Evolutionary conservation across 768 basidiomycete species (phyloP), one percentile per base, ranked within the genome.

Genomic region (Lentinus brumalis): DNA sequence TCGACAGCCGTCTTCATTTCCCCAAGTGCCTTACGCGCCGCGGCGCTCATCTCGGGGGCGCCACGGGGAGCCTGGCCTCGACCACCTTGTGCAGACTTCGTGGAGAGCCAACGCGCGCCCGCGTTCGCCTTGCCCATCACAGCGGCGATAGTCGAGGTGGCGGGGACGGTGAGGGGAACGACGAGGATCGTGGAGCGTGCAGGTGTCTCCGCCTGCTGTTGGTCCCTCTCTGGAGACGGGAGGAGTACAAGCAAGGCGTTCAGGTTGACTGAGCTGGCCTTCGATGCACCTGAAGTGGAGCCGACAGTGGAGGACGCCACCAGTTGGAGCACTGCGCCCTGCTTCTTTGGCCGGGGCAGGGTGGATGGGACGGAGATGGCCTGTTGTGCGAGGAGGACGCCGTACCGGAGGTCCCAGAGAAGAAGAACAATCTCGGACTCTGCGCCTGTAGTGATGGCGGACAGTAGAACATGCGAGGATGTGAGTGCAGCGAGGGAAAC

Each of bases 111-210:
- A 49, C 72, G 75, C 10, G 69, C 69, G 8, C 79, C 78, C 5
- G 76, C 73, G 3, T 70, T 61, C 0, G 78, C 80, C 52, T 80
- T 81, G 2, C 88, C 86, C 65, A 91, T 77, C 0, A 86, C 88
- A 53, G 77, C 77, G 3, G 85, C 84, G 52, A 92, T 83, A 11
- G 79, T 90, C 1, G 91, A 91, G 9, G 70, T 76, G 1, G 70
- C 53, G 2, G 84, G 86, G 6, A 83, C 76, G 3, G 73, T 76
- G 56, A 84, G 74, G 0, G 91, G 91, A 0, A 90, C 74, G 29
- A 86, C 79, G 40, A 90, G 74, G 16, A 92, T 74, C 16, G 79
- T 81, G 2, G 88, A 85, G 7, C 80, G 57, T 40, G 62, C 52
- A 53, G 61, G 9, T 57, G 54, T 16, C 51, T 63, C 62, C 7